Evolutionary conservation across 1,284 basidiomycete species (phyloP).

Genomic region (Porodaedalea pini): DNA sequence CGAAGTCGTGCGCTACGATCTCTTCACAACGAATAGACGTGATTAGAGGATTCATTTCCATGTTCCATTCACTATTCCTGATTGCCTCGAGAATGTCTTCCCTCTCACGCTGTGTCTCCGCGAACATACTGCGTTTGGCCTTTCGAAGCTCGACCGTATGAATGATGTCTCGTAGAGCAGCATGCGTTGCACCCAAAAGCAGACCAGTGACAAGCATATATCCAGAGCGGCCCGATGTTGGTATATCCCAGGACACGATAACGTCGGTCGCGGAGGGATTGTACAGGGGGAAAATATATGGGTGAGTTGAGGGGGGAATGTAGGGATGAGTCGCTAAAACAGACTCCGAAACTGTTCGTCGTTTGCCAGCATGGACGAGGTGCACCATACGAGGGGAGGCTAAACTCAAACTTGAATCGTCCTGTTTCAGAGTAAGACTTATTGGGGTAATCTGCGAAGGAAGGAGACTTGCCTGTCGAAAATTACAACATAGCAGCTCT

Average conservation of each 20-base stretch:
- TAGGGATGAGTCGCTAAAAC: conserved; percentile 52
- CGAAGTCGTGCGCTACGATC: conserved; percentile 60
- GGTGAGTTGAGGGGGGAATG: conserved; percentile 51
- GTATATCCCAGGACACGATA: conserved; percentile 70
- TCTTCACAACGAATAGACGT: conserved; percentile 42
- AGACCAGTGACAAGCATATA: conserved; percentile 57
- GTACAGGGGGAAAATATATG: conserved; percentile 74
- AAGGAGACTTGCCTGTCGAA: conserved; percentile 39
- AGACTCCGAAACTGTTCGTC: conserved; percentile 38
- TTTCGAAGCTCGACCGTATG: conserved; percentile 59
- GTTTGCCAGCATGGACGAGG: conserved; percentile 50
- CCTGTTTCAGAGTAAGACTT: conserved; percentile 23
- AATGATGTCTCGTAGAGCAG: conserved; percentile 53
- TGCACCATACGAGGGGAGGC: conserved; percentile 35
- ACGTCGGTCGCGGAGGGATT: conserved; percentile 71
- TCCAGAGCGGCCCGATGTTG: conserved; percentile 55
- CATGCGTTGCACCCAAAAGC: conserved; percentile 65
- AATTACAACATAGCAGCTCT: conserved; percentile 49
- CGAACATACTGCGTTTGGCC: conserved; percentile 79
- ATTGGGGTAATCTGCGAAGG: conserved; percentile 8
- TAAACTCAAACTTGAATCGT: conserved; percentile 24
- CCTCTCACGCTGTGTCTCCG: conserved; percentile 78
- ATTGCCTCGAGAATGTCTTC: conserved; percentile 64
- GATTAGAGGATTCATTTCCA: conserved; percentile 70
- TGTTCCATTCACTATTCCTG: conserved; percentile 70